A percentile compares a stretch with the other conserved stretches of the same genome.
Evolutionary conservation across 257 asterid species (phyloP).

Genomic region (Rhazya stricta): DNA sequence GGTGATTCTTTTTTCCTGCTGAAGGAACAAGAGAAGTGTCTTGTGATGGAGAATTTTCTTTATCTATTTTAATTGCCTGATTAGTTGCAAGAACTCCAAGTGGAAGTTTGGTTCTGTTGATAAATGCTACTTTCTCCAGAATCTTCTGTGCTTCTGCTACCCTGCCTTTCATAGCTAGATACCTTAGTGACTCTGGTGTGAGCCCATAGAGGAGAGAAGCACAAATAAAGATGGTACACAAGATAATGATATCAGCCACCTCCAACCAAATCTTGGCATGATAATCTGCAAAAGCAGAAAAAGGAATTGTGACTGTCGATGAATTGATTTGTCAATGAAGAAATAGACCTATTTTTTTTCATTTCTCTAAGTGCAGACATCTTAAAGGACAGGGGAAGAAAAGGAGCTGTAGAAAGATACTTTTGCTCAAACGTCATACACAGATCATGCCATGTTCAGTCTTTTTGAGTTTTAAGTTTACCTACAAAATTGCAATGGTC

Average conservation of each 20-base stretch:
- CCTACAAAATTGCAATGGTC: background rate
- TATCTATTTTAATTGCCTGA: conserved; percentile 13
- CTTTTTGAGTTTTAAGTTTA: background rate
- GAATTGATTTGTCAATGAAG: background rate
- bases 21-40: conserved; percentile 5
- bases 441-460: background rate
- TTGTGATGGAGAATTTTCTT: conserved; percentile 9
- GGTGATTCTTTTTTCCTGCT: background rate
- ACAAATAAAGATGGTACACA: conserved; percentile 29
- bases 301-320: background rate
- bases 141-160: conserved; percentile 21
- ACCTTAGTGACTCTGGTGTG: conserved; percentile 36
- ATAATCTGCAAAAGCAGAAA: conserved; percentile 22
- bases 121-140: conserved; percentile 24
- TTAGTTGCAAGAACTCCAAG: conserved; percentile 26
- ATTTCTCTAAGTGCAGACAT: background rate
- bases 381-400: background rate
- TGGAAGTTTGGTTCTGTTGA: conserved; percentile 30
- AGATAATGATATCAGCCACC: conserved; percentile 38
- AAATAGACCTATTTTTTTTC: background rate
- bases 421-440: background rate
- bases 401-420: no score
- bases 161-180: conserved; percentile 29
- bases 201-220: conserved; percentile 23
- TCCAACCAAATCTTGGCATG: conserved; percentile 46